A percentile compares a stretch with the other conserved stretches of the same genome.
Conservation (phyloP, 2,329 filamentous ascomycete genomes). For the Pseudohalonectria lignicola region DNA sequence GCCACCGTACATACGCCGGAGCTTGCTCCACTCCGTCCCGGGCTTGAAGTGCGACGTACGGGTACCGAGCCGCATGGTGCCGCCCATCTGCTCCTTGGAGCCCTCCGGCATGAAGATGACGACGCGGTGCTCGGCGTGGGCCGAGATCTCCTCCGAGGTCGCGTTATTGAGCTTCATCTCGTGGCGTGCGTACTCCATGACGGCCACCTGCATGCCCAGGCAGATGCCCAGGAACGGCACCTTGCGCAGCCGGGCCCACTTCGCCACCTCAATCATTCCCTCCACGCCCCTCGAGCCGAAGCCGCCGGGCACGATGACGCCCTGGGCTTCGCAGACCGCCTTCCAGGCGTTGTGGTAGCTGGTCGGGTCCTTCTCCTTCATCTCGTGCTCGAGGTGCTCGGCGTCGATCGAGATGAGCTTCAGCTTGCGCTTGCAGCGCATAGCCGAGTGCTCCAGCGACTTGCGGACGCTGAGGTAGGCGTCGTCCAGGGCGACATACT, state of each 20-base stretch:
- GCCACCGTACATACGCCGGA: slow-evolving; percentile 56
- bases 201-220: slow-evolving; percentile 84
- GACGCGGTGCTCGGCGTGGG: slow-evolving; percentile 51
- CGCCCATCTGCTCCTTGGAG: slow-evolving; percentile 62
- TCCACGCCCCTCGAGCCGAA: slow-evolving; percentile 76
- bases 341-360: slow-evolving; percentile 83
- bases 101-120: slow-evolving; percentile 88
- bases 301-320: slow-evolving; percentile 60
- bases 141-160: slow-evolving; percentile 43
- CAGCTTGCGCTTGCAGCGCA: slow-evolving; percentile 72
- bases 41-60: slow-evolving; percentile 60
- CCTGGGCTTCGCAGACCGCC: slow-evolving; percentile 56
- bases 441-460: slow-evolving; percentile 80
- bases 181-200: slow-evolving; percentile 78
- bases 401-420: slow-evolving; percentile 79
- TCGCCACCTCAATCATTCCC: slow-evolving; percentile 82
- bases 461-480: slow-evolving; percentile 71
- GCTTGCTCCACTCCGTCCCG: slow-evolving; percentile 57
- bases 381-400: slow-evolving; percentile 64
- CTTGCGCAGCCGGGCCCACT: slow-evolving; percentile 74
- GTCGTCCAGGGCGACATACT: slow-evolving; percentile 79
- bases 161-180: slow-evolving; percentile 52
- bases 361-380: slow-evolving; percentile 44
- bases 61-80: slow-evolving; percentile 68
- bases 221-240: slow-evolving; percentile 83